Evolutionary conservation across 805 yeast species (phyloP).

Genomic region (Nakazawaea siamensis): DNA sequence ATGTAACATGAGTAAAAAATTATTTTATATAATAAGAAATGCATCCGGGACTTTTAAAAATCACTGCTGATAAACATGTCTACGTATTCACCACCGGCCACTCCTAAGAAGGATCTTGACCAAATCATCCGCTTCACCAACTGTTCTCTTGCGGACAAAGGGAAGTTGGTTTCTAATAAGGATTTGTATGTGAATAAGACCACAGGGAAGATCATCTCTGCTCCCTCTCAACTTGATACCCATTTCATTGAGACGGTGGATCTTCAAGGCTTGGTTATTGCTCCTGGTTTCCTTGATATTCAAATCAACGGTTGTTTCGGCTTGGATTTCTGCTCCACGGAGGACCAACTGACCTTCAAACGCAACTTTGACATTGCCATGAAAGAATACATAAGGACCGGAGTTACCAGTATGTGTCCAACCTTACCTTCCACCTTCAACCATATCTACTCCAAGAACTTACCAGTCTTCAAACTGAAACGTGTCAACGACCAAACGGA

Average conservation of each 20-base stretch:
- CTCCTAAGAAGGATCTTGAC: slow-evolving; percentile 8
- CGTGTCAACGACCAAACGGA: slow-evolving; percentile 28
- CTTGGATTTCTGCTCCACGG: slow-evolving; percentile 37
- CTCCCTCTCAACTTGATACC: slow-evolving; percentile 16
- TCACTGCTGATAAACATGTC: too few relatives aligned
- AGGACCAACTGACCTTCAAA: slow-evolving; percentile 24
- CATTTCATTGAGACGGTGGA: slow-evolving; percentile 25
- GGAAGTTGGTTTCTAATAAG: slow-evolving; percentile 22
- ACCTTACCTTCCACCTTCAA: slow-evolving; percentile 46
- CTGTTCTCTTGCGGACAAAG: slow-evolving; percentile 34
- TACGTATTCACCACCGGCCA: slow-evolving; percentile 6
- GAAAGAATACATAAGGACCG: slow-evolving; percentile 38
- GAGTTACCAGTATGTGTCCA: slow-evolving; percentile 49
- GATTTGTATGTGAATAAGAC: slow-evolving; percentile 36
- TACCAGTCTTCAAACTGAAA: slow-evolving; percentile 32
- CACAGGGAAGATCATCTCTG: slow-evolving; percentile 31
- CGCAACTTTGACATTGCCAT: slow-evolving; percentile 33
- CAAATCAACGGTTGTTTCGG: slow-evolving; percentile 55
- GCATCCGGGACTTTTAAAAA: too few relatives aligned
- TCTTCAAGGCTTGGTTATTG: slow-evolving; percentile 35
- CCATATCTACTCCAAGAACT: slow-evolving; percentile 36
- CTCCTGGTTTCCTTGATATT: slow-evolving; percentile 50
- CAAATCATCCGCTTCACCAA: slow-evolving; percentile 26
- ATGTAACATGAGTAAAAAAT: too few relatives aligned
- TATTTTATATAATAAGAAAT: too few relatives aligned